phyloP scores from a whole-genome alignment of 257 asterid genomes.

The Penstemon davidsonii region DNA sequence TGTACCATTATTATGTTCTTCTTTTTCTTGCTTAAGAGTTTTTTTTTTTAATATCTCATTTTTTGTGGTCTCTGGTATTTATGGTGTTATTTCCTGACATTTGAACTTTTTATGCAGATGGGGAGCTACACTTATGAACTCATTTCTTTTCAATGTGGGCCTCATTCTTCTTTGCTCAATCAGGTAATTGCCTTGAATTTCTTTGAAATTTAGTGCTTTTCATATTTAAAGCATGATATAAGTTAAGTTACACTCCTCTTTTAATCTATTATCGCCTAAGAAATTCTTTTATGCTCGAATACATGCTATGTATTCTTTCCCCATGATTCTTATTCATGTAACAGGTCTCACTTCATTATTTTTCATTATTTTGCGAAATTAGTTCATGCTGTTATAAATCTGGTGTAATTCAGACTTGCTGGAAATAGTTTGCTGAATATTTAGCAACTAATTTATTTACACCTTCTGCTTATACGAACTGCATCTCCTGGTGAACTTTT shows the following conservation, averaged over 20 bases:
- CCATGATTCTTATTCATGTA: neutral
- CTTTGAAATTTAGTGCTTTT: constrained; percentile 12
- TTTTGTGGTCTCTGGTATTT: constrained; percentile 8
- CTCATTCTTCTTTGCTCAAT: constrained; percentile 92
- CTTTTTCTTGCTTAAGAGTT: constrained; percentile 8
- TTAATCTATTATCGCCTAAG: neutral
- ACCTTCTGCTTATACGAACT: neutral
- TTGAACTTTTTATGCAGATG: constrained; percentile 49
- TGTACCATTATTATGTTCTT: constrained; percentile 19
- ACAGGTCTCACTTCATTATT: neutral
- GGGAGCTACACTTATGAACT: constrained; percentile 97
- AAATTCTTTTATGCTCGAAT: neutral
- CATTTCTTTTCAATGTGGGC: constrained; percentile 91
- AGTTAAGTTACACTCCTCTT: neutral
- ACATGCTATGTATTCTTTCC: neutral
- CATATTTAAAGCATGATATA: constrained; percentile 8
- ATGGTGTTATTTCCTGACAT: constrained; percentile 25
- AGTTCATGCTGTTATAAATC: neutral
- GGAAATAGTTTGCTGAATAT: neutral
- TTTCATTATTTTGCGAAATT: neutral
- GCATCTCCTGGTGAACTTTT: constrained; percentile 22
- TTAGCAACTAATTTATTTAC: constrained; percentile 4
- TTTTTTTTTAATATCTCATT: neutral
- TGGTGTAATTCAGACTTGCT: constrained; percentile 1
- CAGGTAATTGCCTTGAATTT: constrained; percentile 54